phyloP scores from a whole-genome alignment of 2,329 filamentous ascomycete genomes.

The Colletotrichum eleusines region DNA sequence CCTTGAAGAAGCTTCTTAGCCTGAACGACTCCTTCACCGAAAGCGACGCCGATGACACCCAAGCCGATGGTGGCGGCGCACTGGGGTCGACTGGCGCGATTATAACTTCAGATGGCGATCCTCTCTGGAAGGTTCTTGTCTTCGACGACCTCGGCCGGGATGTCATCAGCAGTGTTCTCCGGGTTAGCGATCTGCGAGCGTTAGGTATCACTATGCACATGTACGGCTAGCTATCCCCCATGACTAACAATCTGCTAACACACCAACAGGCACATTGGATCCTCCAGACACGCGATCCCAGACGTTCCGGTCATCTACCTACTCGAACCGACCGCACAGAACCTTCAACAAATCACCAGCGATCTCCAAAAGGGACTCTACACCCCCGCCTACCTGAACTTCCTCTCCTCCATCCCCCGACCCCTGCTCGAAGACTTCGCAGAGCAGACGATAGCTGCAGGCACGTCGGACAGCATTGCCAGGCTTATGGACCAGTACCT shows the following conservation, averaged over 20 bases:
- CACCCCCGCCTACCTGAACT: slow-evolving; percentile 95
- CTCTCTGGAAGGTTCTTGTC: slow-evolving; percentile 97
- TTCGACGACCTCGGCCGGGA: slow-evolving; percentile 93
- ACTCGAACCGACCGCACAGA: slow-evolving; percentile 86
- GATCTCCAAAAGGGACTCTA: slow-evolving; percentile 92
- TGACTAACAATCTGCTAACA: slow-evolving; percentile 44
- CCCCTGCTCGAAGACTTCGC: slow-evolving; percentile 96
- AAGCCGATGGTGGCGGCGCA: slow-evolving; percentile 70
- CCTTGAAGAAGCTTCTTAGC: slow-evolving; percentile 95
- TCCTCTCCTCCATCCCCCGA: slow-evolving; percentile 91
- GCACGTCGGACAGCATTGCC: slow-evolving; percentile 88
- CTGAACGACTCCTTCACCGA: slow-evolving; percentile 80
- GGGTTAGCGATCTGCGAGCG: slow-evolving; percentile 90
- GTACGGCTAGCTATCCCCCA: slow-evolving; percentile 60
- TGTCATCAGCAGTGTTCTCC: slow-evolving; percentile 95
- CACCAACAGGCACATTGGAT: slow-evolving; percentile 77
- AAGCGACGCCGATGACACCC: slow-evolving; percentile 71
- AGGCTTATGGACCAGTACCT: slow-evolving; percentile 97
- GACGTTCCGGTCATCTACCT: slow-evolving; percentile 97
- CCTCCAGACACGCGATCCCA: slow-evolving; percentile 87
- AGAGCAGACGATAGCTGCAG: slow-evolving; percentile 83
- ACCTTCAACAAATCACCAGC: slow-evolving; percentile 84
- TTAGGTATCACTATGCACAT: slow-evolving; percentile 98
- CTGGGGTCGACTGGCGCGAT: slow-evolving; percentile 81
- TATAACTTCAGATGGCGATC: slow-evolving; percentile 86